Conservation (phyloP, 148 eudicot species). For the Chenopodium quinoa region DNA sequence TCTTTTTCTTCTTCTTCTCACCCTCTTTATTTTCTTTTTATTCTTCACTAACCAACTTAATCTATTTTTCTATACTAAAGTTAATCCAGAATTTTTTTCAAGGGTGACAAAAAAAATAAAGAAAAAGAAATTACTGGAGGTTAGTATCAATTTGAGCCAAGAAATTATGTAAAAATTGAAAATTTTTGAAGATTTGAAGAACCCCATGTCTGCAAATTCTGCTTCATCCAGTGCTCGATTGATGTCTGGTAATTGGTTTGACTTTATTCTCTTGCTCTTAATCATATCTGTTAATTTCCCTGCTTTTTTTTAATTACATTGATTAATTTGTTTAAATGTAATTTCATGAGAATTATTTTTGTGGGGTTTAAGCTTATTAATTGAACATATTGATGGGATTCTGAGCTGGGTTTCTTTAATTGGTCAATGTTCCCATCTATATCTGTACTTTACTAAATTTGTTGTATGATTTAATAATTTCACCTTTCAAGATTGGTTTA, state of each 20-base stretch:
- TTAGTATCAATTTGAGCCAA: conserved; percentile 9
- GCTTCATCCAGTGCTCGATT: conserved; percentile 24
- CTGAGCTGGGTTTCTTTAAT: neutral
- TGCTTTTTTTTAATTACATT: neutral
- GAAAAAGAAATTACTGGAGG: neutral
- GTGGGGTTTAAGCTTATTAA: neutral
- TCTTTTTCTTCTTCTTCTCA: neutral
- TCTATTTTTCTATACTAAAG: neutral
- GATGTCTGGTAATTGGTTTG: conserved; percentile 44
- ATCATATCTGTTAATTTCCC: neutral
- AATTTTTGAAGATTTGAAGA: neutral
- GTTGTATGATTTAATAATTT: neutral
- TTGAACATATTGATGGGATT: neutral
- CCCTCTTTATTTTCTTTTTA: neutral
- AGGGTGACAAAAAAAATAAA: neutral
- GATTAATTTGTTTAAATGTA: neutral
- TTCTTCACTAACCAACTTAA: neutral
- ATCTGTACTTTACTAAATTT: neutral
- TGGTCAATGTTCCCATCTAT: neutral
- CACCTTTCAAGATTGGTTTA: neutral
- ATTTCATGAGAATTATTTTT: neutral
- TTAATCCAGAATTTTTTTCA: neutral
- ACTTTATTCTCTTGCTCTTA: neutral
- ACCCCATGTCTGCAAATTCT: conserved; percentile 14
- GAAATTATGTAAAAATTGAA: neutral